Percentiles rank a stretch among this genome's conserved stretches.
phyloP scores from a whole-genome alignment of 805 yeast species.

The Saturnispora kantuleensis region DNA sequence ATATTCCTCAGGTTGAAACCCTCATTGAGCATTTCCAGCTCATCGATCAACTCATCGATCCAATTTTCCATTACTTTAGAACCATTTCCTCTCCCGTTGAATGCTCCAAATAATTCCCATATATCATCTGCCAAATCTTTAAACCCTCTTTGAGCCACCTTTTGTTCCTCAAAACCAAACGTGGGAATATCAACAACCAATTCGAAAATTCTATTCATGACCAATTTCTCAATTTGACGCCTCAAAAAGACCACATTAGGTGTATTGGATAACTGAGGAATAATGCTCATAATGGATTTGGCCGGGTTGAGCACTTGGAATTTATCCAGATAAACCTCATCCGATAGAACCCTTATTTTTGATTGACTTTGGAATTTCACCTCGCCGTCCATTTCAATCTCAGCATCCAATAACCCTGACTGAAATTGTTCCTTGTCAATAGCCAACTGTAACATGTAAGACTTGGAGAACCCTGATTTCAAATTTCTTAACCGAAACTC shows the following conservation, averaged over 20 bases:
- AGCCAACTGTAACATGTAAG: constrained; percentile 17
- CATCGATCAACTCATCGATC: constrained; percentile 5
- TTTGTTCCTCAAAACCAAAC: constrained; percentile 14
- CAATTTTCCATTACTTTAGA: background rate
- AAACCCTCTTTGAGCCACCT: constrained; percentile 14
- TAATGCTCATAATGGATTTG: constrained; percentile 10
- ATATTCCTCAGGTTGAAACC: constrained; percentile 6
- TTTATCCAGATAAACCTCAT: constrained; percentile 1
- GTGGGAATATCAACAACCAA: constrained; percentile 11
- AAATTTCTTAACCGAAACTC: constrained; percentile 14
- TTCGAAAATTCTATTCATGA: constrained; percentile 18
- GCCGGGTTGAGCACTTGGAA: background rate
- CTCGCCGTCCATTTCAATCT: background rate
- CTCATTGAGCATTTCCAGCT: constrained; percentile 1
- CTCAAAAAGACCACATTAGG: constrained; percentile 28
- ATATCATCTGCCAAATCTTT: constrained; percentile 15
- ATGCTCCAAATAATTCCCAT: constrained; percentile 20
- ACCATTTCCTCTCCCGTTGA: constrained; percentile 9
- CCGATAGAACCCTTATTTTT: constrained; percentile 1
- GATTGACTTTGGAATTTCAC: background rate
- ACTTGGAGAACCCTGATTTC: constrained; percentile 16
- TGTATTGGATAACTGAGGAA: constrained; percentile 24
- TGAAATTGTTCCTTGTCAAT: background rate
- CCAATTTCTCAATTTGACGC: constrained; percentile 28
- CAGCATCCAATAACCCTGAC: background rate